phyloP scores from a whole-genome alignment of 2,329 filamentous ascomycete genomes.

The Xylariomycetidae sp. region DNA sequence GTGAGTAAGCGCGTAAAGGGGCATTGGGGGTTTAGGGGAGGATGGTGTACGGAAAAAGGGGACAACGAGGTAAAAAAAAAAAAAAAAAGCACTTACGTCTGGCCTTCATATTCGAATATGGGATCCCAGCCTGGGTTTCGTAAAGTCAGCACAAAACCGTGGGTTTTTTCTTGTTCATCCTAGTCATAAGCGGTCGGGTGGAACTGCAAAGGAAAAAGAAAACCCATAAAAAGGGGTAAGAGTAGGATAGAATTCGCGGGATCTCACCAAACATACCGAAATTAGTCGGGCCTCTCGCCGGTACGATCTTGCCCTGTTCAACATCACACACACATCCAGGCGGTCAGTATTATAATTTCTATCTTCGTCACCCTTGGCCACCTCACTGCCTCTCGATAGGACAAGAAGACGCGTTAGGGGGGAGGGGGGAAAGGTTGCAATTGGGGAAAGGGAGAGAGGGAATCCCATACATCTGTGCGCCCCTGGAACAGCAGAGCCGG shows the following conservation, averaged over 20 bases:
- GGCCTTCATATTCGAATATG: slow-evolving; percentile 87
- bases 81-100: slow-evolving; percentile 55
- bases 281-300: slow-evolving; percentile 68
- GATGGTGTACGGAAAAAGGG: no score
- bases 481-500: slow-evolving; percentile 90
- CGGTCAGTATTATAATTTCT: neutral
- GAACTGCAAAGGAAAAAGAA: no score
- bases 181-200: no score
- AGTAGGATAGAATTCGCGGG: no score
- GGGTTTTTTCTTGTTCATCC: no score
- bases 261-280: slow-evolving; percentile 85
- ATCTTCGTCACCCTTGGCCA: no score
- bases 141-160: neutral
- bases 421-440: neutral
- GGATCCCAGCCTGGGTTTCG: slow-evolving; percentile 77
- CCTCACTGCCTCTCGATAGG: no score
- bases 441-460: slow-evolving; percentile 1
- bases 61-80: neutral
- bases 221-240: no score
- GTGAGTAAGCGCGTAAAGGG: no score
- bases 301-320: slow-evolving; percentile 69
- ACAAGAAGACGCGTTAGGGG: neutral
- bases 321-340: neutral
- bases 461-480: slow-evolving; percentile 64
- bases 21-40: no score